A percentile compares a stretch with the other conserved stretches of the same genome.
These are phyloP conservation scores for Teratosphaeria epicoccoides DNA, from an alignment of 2,329 filamentous ascomycete genomes.

Conservation along the genomic window DNA sequence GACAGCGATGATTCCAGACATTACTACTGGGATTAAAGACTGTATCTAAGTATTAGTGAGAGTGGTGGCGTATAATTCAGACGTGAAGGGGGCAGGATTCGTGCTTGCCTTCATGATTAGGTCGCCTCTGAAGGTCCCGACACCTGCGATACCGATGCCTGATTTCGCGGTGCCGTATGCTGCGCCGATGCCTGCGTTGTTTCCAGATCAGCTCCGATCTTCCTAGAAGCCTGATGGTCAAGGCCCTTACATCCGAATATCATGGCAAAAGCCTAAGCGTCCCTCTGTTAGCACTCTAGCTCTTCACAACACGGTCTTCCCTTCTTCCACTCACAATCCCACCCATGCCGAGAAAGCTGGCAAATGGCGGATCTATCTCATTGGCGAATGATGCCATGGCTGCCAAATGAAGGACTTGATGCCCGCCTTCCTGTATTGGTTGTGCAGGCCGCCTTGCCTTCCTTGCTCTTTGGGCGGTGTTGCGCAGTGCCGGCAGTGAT, in stretches of 20 bases:
- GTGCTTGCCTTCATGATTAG: conserved; percentile 80
- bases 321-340: conserved; percentile 43
- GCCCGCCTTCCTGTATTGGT: background rate
- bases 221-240: conserved; percentile 13
- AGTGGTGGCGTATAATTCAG: background rate
- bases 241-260: conserved; percentile 60
- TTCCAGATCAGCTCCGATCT: background rate
- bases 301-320: background rate
- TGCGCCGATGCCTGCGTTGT: conserved; percentile 52
- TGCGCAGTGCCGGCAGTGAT: background rate
- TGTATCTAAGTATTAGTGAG: conserved; percentile 25
- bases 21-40: conserved; percentile 82
- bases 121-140: conserved; percentile 74
- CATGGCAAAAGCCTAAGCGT: conserved; percentile 57
- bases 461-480: background rate
- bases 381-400: background rate
- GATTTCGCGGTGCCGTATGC: conserved; percentile 84
- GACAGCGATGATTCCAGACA: conserved; percentile 98
- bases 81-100: background rate
- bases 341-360: conserved; percentile 79
- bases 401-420: background rate
- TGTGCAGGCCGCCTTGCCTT: background rate
- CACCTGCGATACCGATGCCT: conserved; percentile 75
- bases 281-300: background rate
- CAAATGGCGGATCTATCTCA: conserved; percentile 64